A percentile compares a stretch with the other conserved stretches of the same genome.
Evolutionary conservation across 2,329 filamentous ascomycete species (phyloP).

Genomic region (Colletotrichum trifolii): DNA sequence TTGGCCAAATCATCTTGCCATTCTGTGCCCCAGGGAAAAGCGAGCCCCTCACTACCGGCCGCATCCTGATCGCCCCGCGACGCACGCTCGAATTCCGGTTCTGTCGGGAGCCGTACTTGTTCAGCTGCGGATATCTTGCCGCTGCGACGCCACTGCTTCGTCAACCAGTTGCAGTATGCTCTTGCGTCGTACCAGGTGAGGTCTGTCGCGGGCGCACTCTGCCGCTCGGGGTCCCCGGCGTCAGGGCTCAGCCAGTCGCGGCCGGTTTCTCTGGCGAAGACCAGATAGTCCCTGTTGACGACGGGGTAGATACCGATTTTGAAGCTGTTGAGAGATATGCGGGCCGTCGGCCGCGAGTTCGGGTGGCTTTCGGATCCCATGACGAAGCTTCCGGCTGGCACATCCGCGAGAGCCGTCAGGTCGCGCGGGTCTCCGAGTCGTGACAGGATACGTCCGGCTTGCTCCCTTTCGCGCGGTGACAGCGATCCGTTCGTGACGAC

Average conservation of each 20-base stretch:
- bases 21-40: conserved; percentile 8
- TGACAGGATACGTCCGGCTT: conserved; percentile 16
- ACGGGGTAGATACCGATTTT: conserved; percentile 20
- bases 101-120: conserved; percentile 16
- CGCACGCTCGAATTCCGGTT: conserved; percentile 22
- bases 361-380: conserved; percentile 28
- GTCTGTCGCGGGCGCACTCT: conserved; percentile 19
- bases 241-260: conserved; percentile 18
- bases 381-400: conserved; percentile 11
- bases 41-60: neutral
- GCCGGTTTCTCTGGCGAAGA: conserved; percentile 1
- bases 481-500: neutral
- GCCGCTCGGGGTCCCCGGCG: conserved; percentile 1
- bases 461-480: neutral
- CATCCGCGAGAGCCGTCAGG: conserved; percentile 2
- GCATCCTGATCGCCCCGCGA: neutral
- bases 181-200: conserved; percentile 19
- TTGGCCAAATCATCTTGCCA: neutral
- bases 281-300: conserved; percentile 1
- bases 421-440: conserved; percentile 17
- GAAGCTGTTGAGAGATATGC: neutral
- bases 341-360: conserved; percentile 1
- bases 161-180: conserved; percentile 24
- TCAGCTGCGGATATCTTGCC: neutral
- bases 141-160: neutral